Percentiles rank a stretch among this genome's conserved stretches.
Evolutionary conservation across 1,284 basidiomycete species (phyloP).

Genomic region (Puccinia horiana): DNA sequence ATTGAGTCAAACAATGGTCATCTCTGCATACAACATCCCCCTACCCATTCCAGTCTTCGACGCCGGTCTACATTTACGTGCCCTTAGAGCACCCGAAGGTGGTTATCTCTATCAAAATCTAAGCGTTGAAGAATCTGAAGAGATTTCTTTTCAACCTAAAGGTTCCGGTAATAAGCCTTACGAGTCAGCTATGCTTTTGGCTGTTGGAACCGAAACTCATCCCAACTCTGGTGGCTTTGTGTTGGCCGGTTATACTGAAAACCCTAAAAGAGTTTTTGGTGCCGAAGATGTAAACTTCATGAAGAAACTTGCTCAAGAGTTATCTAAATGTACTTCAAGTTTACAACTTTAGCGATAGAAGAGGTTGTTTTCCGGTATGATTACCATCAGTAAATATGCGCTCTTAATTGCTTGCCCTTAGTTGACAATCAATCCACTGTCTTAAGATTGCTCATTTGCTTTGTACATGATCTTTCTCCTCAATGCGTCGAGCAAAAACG

Average conservation of each 20-base stretch:
- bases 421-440: no score
- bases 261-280: conserved; percentile 52
- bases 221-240: conserved; percentile 52
- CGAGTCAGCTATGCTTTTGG: conserved; percentile 53
- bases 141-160: conserved; percentile 21
- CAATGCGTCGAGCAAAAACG: no score
- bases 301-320: conserved; percentile 53
- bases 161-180: conserved; percentile 20
- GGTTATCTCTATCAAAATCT: conserved; percentile 55
- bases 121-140: conserved; percentile 34
- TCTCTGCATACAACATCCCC: conserved; percentile 54
- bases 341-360: conserved; percentile 13
- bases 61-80: conserved; percentile 54
- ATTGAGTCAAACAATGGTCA: conserved; percentile 41
- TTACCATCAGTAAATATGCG: no score
- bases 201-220: conserved; percentile 51
- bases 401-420: no score
- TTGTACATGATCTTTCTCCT: no score
- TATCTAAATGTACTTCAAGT: conserved; percentile 50
- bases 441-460: no score
- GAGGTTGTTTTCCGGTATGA: neutral
- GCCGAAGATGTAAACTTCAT: conserved; percentile 53
- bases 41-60: conserved; percentile 54
- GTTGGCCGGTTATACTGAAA: conserved; percentile 53
- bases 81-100: conserved; percentile 54